Percentiles rank a stretch among this genome's conserved stretches.
Conservation (phyloP, 345 rosid species). For the Erodium maritimum region DNA sequence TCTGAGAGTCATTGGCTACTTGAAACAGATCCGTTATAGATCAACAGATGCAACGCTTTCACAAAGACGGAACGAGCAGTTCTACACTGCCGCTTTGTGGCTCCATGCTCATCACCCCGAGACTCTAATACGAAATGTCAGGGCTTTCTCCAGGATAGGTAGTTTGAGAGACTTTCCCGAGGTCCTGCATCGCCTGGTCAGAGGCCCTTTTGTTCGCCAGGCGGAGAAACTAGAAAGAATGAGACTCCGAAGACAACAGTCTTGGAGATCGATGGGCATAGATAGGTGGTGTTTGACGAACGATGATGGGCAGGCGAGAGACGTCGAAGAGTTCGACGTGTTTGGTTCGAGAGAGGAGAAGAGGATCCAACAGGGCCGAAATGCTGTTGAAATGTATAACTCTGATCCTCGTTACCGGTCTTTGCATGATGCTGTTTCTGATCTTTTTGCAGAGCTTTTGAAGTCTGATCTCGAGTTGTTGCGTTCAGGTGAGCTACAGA, state of each 20-base stretch:
- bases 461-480: slow-evolving; percentile 20
- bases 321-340: too few species aligned
- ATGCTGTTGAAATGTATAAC: slow-evolving; percentile 22
- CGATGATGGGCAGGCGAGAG: too few species aligned
- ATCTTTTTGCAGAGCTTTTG: slow-evolving; percentile 29
- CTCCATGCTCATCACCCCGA: too few species aligned
- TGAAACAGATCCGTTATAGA: slow-evolving; percentile 50
- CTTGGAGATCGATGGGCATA: too few species aligned
- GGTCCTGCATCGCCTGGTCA: slow-evolving; percentile 50
- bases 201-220: too few species aligned
- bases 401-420: slow-evolving; percentile 36
- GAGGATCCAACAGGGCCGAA: slow-evolving; percentile 28
- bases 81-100: slow-evolving; percentile 46
- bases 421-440: slow-evolving; percentile 41
- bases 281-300: too few species aligned
- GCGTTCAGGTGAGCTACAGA: slow-evolving; percentile 13
- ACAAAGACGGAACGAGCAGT: too few species aligned
- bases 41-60: too few species aligned
- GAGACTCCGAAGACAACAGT: too few species aligned
- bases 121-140: slow-evolving; percentile 42
- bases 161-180: slow-evolving; percentile 53
- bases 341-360: slow-evolving; percentile 15
- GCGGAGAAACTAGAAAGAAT: slow-evolving; percentile 34
- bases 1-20: slow-evolving; percentile 44
- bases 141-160: slow-evolving; percentile 29